Evolutionary conservation across 805 yeast species (phyloP).

Genomic region (Candida ponderosae): DNA sequence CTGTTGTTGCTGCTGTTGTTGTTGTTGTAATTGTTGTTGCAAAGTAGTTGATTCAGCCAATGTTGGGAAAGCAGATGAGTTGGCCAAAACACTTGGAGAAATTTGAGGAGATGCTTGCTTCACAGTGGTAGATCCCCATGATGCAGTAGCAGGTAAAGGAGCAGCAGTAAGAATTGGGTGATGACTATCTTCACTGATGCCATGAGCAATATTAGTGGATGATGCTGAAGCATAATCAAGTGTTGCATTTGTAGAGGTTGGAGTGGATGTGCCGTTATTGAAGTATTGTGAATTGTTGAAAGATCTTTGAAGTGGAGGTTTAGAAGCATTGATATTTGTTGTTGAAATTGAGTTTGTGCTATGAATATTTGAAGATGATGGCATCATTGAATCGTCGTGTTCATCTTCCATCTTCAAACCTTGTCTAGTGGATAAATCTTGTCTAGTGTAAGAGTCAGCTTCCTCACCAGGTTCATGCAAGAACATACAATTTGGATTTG

Average conservation of each 20-base stretch:
- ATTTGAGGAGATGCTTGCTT: conserved; percentile 19
- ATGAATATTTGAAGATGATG: conserved; percentile 10
- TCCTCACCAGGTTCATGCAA: conserved; percentile 99
- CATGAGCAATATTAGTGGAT: conserved; percentile 3
- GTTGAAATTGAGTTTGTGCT: conserved; percentile 2
- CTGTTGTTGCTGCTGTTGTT: conserved; percentile 20
- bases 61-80: conserved; percentile 52
- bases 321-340: background rate
- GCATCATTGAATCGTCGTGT: conserved; percentile 23
- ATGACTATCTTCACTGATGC: conserved; percentile 3
- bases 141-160: conserved; percentile 63
- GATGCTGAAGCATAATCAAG: conserved; percentile 4
- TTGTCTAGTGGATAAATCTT: conserved; percentile 73
- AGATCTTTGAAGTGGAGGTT: conserved; percentile 9
- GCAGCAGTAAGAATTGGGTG: conserved; percentile 25
- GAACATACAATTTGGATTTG: conserved; percentile 98
- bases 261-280: conserved; percentile 4
- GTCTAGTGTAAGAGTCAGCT: conserved; percentile 92
- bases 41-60: conserved; percentile 35
- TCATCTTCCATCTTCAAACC: conserved; percentile 43
- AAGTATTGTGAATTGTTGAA: conserved; percentile 7
- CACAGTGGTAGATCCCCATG: conserved; percentile 41
- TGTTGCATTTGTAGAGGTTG: conserved; percentile 8
- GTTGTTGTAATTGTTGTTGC: conserved; percentile 25
- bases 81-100: conserved; percentile 35